Evolutionary conservation across 148 eudicot genomes (phyloP).

Genomic region (Amaranthus palmeri): DNA sequence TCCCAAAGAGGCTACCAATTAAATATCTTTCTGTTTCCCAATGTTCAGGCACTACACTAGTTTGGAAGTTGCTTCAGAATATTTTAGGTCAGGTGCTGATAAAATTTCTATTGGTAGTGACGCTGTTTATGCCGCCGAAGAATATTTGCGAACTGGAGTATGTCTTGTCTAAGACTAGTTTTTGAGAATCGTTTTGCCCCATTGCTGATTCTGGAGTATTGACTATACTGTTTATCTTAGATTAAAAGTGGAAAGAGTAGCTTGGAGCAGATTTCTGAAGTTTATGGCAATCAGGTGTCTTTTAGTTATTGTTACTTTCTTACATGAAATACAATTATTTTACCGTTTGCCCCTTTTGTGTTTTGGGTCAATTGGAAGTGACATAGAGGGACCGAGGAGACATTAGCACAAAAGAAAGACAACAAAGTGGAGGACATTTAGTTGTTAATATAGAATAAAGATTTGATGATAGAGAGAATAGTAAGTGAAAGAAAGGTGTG

Average conservation of each 20-base stretch:
- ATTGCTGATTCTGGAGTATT: not conserved
- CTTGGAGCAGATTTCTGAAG: constrained; percentile 80
- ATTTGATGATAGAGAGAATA: too few species aligned
- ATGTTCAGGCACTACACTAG: constrained; percentile 75
- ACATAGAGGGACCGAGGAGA: too few species aligned
- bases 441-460: too few species aligned
- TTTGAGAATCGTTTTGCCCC: constrained; percentile 2
- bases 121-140: constrained; percentile 98
- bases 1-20: not conserved
- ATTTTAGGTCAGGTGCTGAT: constrained; percentile 97
- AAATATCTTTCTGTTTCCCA: not conserved
- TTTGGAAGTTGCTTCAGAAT: constrained; percentile 99
- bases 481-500: too few species aligned
- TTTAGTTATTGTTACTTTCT: constrained; percentile 13
- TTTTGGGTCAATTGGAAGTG: too few species aligned
- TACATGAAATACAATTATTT: too few species aligned
- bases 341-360: too few species aligned
- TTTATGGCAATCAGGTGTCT: constrained; percentile 94
- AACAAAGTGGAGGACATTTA: too few species aligned
- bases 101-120: constrained; percentile 96
- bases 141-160: constrained; percentile 74
- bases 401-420: too few species aligned
- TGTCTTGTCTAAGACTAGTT: constrained; percentile 15
- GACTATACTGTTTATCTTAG: constrained; percentile 32
- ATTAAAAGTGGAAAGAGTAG: constrained; percentile 85